Evolutionary conservation across 139 green algal species (phyloP).

Genomic region (Chlorella sp.): DNA sequence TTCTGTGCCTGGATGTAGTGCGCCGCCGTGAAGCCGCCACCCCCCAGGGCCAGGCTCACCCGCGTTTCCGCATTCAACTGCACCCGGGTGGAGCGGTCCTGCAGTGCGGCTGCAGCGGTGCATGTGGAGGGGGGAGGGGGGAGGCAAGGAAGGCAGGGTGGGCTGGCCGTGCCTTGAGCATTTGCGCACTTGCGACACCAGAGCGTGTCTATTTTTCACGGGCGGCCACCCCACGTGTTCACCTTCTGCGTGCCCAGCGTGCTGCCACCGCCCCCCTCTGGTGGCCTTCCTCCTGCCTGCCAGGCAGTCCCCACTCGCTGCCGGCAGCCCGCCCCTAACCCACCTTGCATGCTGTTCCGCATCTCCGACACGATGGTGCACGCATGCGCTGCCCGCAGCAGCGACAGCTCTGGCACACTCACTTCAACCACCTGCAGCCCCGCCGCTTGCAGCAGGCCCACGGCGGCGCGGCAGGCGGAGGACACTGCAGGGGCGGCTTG

Average conservation of each 20-base stretch:
- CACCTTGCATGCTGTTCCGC: slow-evolving; percentile 29
- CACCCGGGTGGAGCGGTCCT: neutral
- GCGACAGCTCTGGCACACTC: slow-evolving; percentile 75
- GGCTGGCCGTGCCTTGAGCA: no score
- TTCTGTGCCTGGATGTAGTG: slow-evolving; percentile 75
- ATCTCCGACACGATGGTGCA: slow-evolving; percentile 66
- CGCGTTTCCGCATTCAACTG: slow-evolving; percentile 68
- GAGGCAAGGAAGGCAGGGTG: no score
- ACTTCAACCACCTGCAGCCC: slow-evolving; percentile 59
- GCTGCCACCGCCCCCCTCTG: no score
- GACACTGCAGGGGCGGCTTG: slow-evolving; percentile 68
- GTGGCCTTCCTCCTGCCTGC: no score
- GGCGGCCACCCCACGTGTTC: no score
- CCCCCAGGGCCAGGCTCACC: slow-evolving; percentile 46
- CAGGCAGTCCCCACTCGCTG: neutral
- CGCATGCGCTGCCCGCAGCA: slow-evolving; percentile 66
- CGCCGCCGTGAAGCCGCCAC: slow-evolving; percentile 42
- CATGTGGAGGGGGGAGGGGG: no score
- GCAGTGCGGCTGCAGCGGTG: slow-evolving; percentile 3
- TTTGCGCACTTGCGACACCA: no score
- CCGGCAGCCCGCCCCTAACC: neutral
- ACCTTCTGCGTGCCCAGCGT: no score
- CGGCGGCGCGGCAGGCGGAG: slow-evolving; percentile 42
- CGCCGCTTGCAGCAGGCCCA: slow-evolving; percentile 43
- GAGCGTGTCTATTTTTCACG: no score